Evolutionary conservation across 2,329 filamentous ascomycete species (phyloP).

Genomic region (Claviceps arundinis): DNA sequence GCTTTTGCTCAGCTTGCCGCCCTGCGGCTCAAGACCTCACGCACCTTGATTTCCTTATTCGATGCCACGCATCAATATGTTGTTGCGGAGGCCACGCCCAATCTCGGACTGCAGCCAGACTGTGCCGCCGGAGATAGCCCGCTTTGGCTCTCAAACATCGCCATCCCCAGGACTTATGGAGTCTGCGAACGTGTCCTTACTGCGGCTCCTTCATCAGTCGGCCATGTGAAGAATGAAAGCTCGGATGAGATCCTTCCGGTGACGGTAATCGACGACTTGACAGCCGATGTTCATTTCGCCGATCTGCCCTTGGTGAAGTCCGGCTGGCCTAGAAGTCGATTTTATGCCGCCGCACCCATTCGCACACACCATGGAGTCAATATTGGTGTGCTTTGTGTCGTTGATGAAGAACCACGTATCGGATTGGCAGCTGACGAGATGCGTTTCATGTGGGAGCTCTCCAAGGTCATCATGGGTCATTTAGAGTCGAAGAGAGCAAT

Average conservation of each 20-base stretch:
- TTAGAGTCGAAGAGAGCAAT: constrained; percentile 14
- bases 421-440: constrained; percentile 12
- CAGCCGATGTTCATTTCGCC: constrained; percentile 15
- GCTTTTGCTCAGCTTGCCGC: constrained; percentile 33
- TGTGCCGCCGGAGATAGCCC: not conserved
- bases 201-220: not conserved
- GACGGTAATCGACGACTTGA: not conserved
- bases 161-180: constrained; percentile 12
- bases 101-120: constrained; percentile 1
- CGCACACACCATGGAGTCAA: constrained; percentile 18
- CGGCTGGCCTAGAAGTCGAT: constrained; percentile 11
- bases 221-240: not conserved
- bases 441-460: constrained; percentile 9
- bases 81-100: constrained; percentile 30
- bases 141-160: constrained; percentile 11
- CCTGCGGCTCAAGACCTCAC: constrained; percentile 25
- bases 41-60: constrained; percentile 33
- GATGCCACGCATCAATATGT: constrained; percentile 31
- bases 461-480: constrained; percentile 18
- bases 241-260: not conserved
- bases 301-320: constrained; percentile 9
- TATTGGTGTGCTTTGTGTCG: constrained; percentile 21
- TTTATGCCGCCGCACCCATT: constrained; percentile 24
- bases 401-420: constrained; percentile 3
- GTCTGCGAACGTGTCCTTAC: constrained; percentile 3